Evolutionary conservation across 352 stramenopile species (phyloP), one percentile per base, ranked within the genome.

Genomic region (Stephanocyclus meneghinianus): DNA sequence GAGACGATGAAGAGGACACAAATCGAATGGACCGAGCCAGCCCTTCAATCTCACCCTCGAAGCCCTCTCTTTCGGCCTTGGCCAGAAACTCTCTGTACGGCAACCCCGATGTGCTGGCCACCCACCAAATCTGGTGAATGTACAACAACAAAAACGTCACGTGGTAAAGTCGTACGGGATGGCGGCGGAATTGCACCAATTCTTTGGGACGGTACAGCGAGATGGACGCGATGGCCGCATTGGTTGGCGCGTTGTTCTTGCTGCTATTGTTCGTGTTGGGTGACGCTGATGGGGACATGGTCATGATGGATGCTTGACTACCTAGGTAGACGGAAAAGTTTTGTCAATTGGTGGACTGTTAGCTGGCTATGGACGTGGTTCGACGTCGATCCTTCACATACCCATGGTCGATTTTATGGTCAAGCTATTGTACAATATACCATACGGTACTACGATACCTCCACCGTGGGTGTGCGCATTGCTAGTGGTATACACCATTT

Each of bases 11-110:
- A 37, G n/a, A 9, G 21, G 26, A 30, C 4, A 15, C 51, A 37
- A 71, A 53, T 55, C 29, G 10, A 55, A 13, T 18, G 11, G 16
- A 56, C 15, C 4, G 32, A 29, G 15, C 8, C 7, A 42, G 7
- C 0, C 0, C 18, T 32, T 8, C 6, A 37, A 44, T 71, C 82
- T 71, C 53, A 89, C 83, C 83, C 74, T 91, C 76, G 63, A 93
- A 91, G 7, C 88, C 88, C 78, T 91, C 82, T 37, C 83, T 71
- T 62, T 93, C 88, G 3, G 86, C 88, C 79, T 91, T 91, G 77
- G 87, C 81, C 21, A 93, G 59, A 81, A 93, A 93, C 29, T 86
- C 61, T 26, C 68, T 72, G 64, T 93, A 93, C 0, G 88, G 88
- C 40, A 89, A 63, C 45, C 87, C 87, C 51, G 89, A 79, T 0